These are phyloP conservation scores for Moelleriella libera DNA, from an alignment of 2,329 filamentous ascomycete genomes.

Conservation along the genomic window DNA sequence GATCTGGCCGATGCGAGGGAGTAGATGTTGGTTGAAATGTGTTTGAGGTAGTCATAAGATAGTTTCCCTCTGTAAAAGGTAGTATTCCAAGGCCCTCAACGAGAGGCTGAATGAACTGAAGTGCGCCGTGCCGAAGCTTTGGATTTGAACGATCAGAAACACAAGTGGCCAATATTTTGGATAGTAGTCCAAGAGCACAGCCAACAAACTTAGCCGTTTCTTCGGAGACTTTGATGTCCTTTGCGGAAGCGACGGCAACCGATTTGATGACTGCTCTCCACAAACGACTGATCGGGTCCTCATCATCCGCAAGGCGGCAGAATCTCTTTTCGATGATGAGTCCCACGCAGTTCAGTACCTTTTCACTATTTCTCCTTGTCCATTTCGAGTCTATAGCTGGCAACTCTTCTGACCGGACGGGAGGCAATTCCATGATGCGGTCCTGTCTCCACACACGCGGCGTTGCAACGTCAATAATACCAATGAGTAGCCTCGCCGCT, in stretches of 20 bases:
- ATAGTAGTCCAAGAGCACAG: constrained; percentile 53
- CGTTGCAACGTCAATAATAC: constrained; percentile 48
- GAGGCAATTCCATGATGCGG: constrained; percentile 45
- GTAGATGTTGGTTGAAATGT: constrained; percentile 49
- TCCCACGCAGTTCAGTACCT: constrained; percentile 48
- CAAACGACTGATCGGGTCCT: constrained; percentile 36
- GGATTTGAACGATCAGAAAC: constrained; percentile 15
- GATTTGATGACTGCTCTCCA: constrained; percentile 50
- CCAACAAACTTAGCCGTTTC: constrained; percentile 74
- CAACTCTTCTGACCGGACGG: constrained; percentile 59
- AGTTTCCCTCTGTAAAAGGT: constrained; percentile 48
- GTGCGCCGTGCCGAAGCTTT: constrained; percentile 40
- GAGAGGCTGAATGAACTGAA: constrained; percentile 33
- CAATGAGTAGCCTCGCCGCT: constrained; percentile 55
- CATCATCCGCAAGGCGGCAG: constrained; percentile 44
- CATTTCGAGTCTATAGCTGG: constrained; percentile 74
- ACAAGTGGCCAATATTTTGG: constrained; percentile 28
- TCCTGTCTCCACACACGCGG: constrained; percentile 59
- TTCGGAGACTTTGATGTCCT: constrained; percentile 78
- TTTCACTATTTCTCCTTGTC: constrained; percentile 58
- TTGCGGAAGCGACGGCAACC: constrained; percentile 54
- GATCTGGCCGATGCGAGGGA: constrained; percentile 46
- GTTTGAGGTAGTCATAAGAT: constrained; percentile 35
- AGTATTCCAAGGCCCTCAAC: constrained; percentile 39
- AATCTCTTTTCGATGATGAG: constrained; percentile 49